Evolutionary conservation across 2,329 filamentous ascomycete genomes (phyloP), one percentile per base, ranked within the genome.

Genomic region (Colletotrichum sp.): DNA sequence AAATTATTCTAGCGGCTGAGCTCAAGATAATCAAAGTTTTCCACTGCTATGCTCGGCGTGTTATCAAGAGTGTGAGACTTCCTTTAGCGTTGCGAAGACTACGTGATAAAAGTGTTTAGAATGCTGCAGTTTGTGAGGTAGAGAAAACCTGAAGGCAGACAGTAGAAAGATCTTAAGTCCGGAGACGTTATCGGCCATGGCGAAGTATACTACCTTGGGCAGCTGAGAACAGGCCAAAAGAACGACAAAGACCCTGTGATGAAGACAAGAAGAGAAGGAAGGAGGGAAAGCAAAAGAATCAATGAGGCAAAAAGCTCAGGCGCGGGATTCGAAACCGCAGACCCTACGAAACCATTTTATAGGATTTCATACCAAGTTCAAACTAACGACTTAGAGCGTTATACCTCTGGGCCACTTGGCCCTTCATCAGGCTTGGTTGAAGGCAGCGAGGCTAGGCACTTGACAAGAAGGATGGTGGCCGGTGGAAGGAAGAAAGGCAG

Each of bases 391-490:
- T 12, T 6, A 49, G 10, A 21, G n/a, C 44, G n/a, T 49, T 49
- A 21, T 13, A n/a, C 18, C 44, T 49, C 44, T 49, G 10, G 44
- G n/a, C 10, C 44, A 49, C 44, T 49, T 49, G 44, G 44, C 44
- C n/a, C 44, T 49, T 49, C 44, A 49, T 21, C 44, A 49, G 44
- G n/a, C 44, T 49, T 49, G n/a, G 44, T 49, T 49, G 44, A 3
- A 0, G n/a, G 5, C n/a, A 13, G 0, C 44, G 6, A 49, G 18
- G 18, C 44, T 1, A 0, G 3, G 39, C 0, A 9, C n/a, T 49
- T 49, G 44, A 49, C 0, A 21, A 44, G 39, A 44, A 44, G 39
- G 8, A 5, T 0, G 18, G 39, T n/a, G 36, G 16, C 39, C 18
- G 39, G 3, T 12, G 10, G 44, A 49, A 49, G n/a, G n/a, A 49